phyloP scores from a whole-genome alignment of 352 stramenopile species.

The Pythium biforme region DNA sequence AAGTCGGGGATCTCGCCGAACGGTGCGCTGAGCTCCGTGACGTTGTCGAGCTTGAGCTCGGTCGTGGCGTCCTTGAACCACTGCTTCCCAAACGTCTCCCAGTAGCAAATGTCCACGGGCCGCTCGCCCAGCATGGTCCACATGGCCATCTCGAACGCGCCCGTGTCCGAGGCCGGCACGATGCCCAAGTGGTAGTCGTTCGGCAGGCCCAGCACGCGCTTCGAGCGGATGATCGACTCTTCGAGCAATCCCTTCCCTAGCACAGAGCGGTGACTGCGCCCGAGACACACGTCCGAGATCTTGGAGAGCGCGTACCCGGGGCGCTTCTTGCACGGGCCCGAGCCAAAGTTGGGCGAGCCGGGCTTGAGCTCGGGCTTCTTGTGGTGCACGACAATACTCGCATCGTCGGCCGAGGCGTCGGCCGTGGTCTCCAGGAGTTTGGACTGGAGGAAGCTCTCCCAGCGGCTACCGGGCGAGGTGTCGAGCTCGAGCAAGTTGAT shows the following conservation, averaged over 20 bases:
- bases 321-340: conserved; percentile 98
- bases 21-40: conserved; percentile 92
- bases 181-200: conserved; percentile 96
- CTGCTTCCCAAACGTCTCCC: conserved; percentile 96
- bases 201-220: conserved; percentile 93
- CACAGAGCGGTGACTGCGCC: conserved; percentile 96
- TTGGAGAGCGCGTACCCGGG: conserved; percentile 92
- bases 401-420: conserved; percentile 4
- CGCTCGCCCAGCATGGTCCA: conserved; percentile 97
- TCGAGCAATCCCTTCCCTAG: conserved; percentile 96
- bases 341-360: conserved; percentile 94
- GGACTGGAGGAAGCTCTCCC: conserved; percentile 62
- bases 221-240: conserved; percentile 94
- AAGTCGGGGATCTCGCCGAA: conserved; percentile 97
- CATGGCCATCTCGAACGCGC: conserved; percentile 99
- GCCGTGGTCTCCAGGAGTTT: conserved; percentile 28
- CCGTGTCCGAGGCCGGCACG: conserved; percentile 97
- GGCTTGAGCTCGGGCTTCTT: conserved; percentile 76
- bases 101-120: conserved; percentile 94
- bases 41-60: conserved; percentile 94
- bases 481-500: conserved; percentile 83
- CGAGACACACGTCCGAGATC: conserved; percentile 88
- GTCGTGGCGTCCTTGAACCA: conserved; percentile 96
- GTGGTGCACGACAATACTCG: conserved; percentile 53
- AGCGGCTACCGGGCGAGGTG: conserved; percentile 46